Evolutionary conservation across 371 early-diverging fungal genomes (phyloP).

Genomic region (Mucor lusitanicus): DNA sequence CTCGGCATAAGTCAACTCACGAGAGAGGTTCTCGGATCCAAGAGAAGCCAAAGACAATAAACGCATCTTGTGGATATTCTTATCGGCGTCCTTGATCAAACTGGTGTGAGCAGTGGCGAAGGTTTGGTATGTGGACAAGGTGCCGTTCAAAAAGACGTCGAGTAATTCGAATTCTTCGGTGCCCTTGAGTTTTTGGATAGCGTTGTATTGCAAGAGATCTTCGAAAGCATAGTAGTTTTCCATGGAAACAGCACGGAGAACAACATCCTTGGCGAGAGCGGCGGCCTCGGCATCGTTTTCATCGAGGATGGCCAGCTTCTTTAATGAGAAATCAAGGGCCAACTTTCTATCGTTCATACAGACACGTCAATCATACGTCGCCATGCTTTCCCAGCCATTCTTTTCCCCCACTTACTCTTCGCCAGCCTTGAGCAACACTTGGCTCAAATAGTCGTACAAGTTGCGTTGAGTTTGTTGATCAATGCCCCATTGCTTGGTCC

Average conservation of each 20-base stretch:
- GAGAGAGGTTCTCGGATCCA: constrained; percentile 72
- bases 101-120: constrained; percentile 56
- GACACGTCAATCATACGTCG: not conserved
- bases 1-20: constrained; percentile 71
- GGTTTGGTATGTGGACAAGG: constrained; percentile 65
- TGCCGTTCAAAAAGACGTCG: constrained; percentile 75
- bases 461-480: constrained; percentile 56
- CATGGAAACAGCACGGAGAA: constrained; percentile 70
- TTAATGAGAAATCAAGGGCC: constrained; percentile 68
- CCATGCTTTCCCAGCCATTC: too few relatives aligned
- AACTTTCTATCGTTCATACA: constrained; percentile 37
- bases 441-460: constrained; percentile 66
- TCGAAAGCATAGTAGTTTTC: constrained; percentile 84
- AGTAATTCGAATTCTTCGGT: constrained; percentile 67
- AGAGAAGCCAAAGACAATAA: constrained; percentile 83
- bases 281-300: constrained; percentile 32
- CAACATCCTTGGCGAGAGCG: constrained; percentile 53
- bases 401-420: constrained; percentile 65
- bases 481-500: constrained; percentile 80
- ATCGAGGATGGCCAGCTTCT: constrained; percentile 64
- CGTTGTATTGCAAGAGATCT: constrained; percentile 68
- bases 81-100: constrained; percentile 61
- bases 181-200: constrained; percentile 73
- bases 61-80: constrained; percentile 79
- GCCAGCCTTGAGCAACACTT: constrained; percentile 63